Conservation (phyloP, 2,329 filamentous ascomycete genomes). For the Aureobasidium subglaciale region DNA sequence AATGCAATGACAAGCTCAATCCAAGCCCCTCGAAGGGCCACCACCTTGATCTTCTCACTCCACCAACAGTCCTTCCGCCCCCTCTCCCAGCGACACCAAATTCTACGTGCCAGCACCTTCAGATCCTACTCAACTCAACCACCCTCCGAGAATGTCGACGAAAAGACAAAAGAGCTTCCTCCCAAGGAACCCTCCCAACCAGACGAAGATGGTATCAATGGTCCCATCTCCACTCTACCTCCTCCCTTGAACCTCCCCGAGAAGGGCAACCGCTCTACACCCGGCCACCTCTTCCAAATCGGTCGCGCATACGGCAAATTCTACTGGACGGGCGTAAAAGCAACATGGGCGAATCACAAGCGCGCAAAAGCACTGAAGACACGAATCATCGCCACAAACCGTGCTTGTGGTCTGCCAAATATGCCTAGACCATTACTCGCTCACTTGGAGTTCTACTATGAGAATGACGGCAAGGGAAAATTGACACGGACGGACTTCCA, state of each 20-base stretch:
- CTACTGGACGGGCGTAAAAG: conserved; percentile 78
- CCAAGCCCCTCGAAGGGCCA: not conserved
- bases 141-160: conserved; percentile 1
- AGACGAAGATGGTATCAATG: conserved; percentile 50
- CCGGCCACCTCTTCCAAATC: conserved; percentile 51
- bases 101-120: not conserved
- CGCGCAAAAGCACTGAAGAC: conserved; percentile 24
- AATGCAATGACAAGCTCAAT: conserved; percentile 13
- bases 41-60: not conserved
- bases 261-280: conserved; percentile 36
- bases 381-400: not conserved
- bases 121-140: conserved; percentile 2
- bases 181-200: not conserved
- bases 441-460: conserved; percentile 4
- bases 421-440: conserved; percentile 2
- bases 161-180: not conserved
- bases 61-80: not conserved
- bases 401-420: not conserved
- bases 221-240: conserved; percentile 65
- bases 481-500: conserved; percentile 64
- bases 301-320: conserved; percentile 74
- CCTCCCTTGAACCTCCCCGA: conserved; percentile 61
- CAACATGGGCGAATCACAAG: conserved; percentile 61
- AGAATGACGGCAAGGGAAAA: conserved; percentile 1
- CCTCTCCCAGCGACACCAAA: not conserved